Evolutionary conservation across 208 protist genomes (phyloP).

Genomic region (Novymonas esmeraldas): DNA sequence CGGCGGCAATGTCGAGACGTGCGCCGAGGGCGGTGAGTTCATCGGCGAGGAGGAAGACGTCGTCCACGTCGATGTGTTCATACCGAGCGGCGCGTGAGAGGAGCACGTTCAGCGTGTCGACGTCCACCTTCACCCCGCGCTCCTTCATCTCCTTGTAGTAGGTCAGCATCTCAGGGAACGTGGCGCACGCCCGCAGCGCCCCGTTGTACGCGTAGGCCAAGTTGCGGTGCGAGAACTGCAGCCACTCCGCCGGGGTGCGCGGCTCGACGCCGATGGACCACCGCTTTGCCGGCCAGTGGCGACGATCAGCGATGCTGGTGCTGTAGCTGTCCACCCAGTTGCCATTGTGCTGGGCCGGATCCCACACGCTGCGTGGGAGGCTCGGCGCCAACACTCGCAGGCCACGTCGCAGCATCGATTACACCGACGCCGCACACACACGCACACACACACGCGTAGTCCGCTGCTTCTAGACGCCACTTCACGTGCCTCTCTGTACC

Average conservation of each 20-base stretch:
- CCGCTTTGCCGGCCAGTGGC: slow-evolving; percentile 86
- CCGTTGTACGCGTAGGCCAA: slow-evolving; percentile 92
- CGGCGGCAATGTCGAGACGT: slow-evolving; percentile 69
- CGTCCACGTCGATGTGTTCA: slow-evolving; percentile 77
- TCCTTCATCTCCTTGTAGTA: slow-evolving; percentile 93
- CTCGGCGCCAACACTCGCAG: slow-evolving; percentile 36
- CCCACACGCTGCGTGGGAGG: slow-evolving; percentile 87
- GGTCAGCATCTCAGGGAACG: slow-evolving; percentile 84
- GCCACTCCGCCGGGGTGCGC: slow-evolving; percentile 82
- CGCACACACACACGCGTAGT: not conserved
- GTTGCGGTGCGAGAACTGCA: slow-evolving; percentile 81
- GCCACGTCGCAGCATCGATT: slow-evolving; percentile 43
- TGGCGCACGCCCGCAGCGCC: slow-evolving; percentile 78
- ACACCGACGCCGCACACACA: not conserved
- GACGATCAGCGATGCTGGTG: slow-evolving; percentile 67
- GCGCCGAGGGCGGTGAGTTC: slow-evolving; percentile 75
- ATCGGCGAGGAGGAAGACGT: slow-evolving; percentile 89
- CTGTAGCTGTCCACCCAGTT: slow-evolving; percentile 90
- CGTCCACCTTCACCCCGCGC: slow-evolving; percentile 89
- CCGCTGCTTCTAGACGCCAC: too few relatives aligned
- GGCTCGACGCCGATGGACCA: slow-evolving; percentile 87
- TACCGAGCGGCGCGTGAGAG: slow-evolving; percentile 87
- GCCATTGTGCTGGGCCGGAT: slow-evolving; percentile 80
- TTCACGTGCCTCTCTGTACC: not conserved
- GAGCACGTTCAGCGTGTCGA: slow-evolving; percentile 86